Base-by-base conservation (phyloP, 1,284 basidiomycete genomes). In the Cryptococcus deneoformans region DNA sequence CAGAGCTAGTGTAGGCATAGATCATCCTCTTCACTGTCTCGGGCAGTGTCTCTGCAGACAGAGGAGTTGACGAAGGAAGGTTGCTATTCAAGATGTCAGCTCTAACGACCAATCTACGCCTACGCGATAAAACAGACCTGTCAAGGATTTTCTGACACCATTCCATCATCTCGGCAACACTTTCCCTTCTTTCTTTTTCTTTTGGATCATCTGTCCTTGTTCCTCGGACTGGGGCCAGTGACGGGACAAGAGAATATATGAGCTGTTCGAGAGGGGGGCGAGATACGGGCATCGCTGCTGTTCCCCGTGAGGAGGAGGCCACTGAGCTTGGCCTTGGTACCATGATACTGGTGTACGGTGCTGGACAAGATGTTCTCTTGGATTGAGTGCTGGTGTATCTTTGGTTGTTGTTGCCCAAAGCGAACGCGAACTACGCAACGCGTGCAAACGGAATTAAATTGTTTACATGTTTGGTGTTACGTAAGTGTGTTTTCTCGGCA, bases 91-190 rank as follows among this genome's bases (percentile, higher is more conserved):
- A 50, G 14, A 35, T 39, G 12, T 51, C 40, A 48, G 38, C 40
- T 20, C 12, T 6, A 34, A n/a, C 2, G 2, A 12, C 40, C 29
- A 4, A 4, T 29, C 29, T 29, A n/a, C 11, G 14, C 7, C 10
- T 9, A 12, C 6, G 49, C 29, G 52, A 29, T 16, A 14, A 3
- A 43, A 50, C 66, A 45, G 20, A 73, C 74, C 70, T 72, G 4
- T 57, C 64, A 54, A 77, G 55, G 44, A 77, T 68, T 16, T 70
- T 67, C 46, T 73, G 67, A 53, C 70, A 71, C 44, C 61, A 69
- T 54, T 68, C 67, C 47, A 71, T 61, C 49, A 77, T 59, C 58
- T 75, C 73, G 36, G 61, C 64, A 11, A 77, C 68, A 46, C 60
- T 70, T 44, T 69, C 71, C 48, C 59, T 64, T 35, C 71, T 54